phyloP scores from a whole-genome alignment of 2,329 filamentous ascomycete species.

The Graphilbum ipis-grandicollis region DNA sequence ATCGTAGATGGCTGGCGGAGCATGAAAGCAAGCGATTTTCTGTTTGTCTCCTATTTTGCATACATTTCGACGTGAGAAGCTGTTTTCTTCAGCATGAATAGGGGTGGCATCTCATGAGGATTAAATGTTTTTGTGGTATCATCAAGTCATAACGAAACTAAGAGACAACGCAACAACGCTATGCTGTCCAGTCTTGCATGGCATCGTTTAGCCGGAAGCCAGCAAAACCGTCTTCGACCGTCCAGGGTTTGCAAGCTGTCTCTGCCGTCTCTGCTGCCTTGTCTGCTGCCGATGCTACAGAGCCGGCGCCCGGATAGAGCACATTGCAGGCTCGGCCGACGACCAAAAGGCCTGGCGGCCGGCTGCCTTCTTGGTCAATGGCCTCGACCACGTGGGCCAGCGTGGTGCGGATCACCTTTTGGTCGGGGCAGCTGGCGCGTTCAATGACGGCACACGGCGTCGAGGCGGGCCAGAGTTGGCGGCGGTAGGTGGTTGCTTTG shows the following conservation, averaged over 20 bases:
- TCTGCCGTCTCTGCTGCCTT: background rate
- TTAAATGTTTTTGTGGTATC: too few relatives aligned
- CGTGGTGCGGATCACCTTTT: slow-evolving; percentile 80
- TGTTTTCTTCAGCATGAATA: too few relatives aligned
- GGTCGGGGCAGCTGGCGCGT: slow-evolving; percentile 82
- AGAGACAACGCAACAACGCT: background rate
- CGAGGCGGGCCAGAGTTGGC: slow-evolving; percentile 47
- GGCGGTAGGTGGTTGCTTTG: too few relatives aligned
- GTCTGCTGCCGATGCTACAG: too few relatives aligned
- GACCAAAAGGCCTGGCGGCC: slow-evolving; percentile 77
- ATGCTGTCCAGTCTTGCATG: too few relatives aligned
- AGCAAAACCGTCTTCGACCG: slow-evolving; percentile 8
- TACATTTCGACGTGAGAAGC: too few relatives aligned
- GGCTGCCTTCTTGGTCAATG: slow-evolving; percentile 73
- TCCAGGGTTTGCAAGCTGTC: slow-evolving; percentile 4
- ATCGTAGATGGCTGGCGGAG: too few relatives aligned
- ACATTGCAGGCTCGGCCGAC: slow-evolving; percentile 74
- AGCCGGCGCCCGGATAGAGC: slow-evolving; percentile 44
- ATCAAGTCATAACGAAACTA: background rate
- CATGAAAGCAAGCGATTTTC: too few relatives aligned
- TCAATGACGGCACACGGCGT: slow-evolving; percentile 90
- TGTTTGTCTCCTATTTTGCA: too few relatives aligned
- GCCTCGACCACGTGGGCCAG: slow-evolving; percentile 63
- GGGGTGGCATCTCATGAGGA: too few relatives aligned
- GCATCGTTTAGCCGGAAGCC: slow-evolving; percentile 5